Conservation (phyloP, 2,329 filamentous ascomycete species). For the Corinectria fuckeliana region DNA sequence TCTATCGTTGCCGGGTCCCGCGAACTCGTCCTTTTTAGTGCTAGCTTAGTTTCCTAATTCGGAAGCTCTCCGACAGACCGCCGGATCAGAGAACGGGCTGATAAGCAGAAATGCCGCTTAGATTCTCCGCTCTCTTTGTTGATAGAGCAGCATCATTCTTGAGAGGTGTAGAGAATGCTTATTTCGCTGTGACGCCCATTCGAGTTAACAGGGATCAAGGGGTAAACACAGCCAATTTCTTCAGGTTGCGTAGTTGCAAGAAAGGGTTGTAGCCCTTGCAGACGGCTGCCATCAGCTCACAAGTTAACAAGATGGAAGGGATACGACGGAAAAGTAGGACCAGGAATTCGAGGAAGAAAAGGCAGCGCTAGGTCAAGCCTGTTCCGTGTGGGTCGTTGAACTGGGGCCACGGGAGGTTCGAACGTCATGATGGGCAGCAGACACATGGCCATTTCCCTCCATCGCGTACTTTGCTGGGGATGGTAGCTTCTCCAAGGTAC, state of each 20-base stretch:
- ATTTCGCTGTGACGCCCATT: too few species aligned
- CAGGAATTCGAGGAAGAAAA: constrained; percentile 58
- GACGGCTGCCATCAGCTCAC: constrained; percentile 59
- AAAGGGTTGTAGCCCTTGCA: constrained; percentile 59
- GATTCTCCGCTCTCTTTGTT: background rate
- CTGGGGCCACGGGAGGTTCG: constrained; percentile 60
- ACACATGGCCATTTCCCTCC: constrained; percentile 61
- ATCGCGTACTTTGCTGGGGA: constrained; percentile 59
- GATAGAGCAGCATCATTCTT: too few species aligned
- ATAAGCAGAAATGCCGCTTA: background rate
- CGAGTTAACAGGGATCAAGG: too few species aligned
- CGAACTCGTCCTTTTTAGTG: background rate
- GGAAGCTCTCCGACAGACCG: background rate
- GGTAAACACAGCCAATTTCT: too few species aligned
- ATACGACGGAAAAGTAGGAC: constrained; percentile 62
- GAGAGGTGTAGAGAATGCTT: too few species aligned
- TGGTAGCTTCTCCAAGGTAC: constrained; percentile 66
- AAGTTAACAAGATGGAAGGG: constrained; percentile 58
- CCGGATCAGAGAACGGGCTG: background rate
- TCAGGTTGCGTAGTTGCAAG: too few species aligned
- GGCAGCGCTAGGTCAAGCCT: constrained; percentile 57
- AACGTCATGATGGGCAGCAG: constrained; percentile 66
- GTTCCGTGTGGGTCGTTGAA: constrained; percentile 59
- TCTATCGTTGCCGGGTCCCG: background rate
- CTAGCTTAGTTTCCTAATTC: background rate